Conservation (phyloP, 2,329 filamentous ascomycete genomes). For the Coleophoma crateriformis region DNA sequence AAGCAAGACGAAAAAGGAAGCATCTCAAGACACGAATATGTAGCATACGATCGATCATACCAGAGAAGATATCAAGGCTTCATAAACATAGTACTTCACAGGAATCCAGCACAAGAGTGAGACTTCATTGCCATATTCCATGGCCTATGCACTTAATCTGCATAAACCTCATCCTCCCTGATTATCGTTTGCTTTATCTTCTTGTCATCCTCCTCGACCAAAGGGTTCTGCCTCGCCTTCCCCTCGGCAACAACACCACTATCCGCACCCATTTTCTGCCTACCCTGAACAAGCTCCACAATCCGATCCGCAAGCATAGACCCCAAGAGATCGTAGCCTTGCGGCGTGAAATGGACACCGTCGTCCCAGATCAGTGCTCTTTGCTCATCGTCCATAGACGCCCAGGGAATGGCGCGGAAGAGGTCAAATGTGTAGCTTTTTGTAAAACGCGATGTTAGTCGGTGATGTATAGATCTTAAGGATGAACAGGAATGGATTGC, state of each 20-base stretch:
- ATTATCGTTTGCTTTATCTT: background rate
- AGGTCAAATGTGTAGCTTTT: slow-evolving; percentile 52
- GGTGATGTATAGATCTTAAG: background rate
- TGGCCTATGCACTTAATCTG: background rate
- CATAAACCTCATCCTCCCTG: background rate
- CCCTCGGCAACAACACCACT: background rate
- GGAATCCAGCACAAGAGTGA: no score
- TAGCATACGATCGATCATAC: no score
- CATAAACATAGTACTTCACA: no score
- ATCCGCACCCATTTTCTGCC: slow-evolving; percentile 16
- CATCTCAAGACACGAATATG: no score
- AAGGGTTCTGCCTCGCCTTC: background rate
- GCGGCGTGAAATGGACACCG: slow-evolving; percentile 49
- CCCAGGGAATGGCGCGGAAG: slow-evolving; percentile 46
- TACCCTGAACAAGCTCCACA: slow-evolving; percentile 34
- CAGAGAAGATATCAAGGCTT: no score
- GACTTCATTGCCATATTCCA: no score
- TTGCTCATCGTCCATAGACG: slow-evolving; percentile 38
- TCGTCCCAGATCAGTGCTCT: slow-evolving; percentile 53
- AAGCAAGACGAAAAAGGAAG: no score
- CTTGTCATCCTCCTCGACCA: background rate
- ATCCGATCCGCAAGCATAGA: slow-evolving; percentile 47
- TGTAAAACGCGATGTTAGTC: background rate
- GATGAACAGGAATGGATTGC: no score
- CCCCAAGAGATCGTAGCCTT: slow-evolving; percentile 60